Conservation (phyloP, 2,329 filamentous ascomycete species). For the Tolypocladium cylindrosporum region DNA sequence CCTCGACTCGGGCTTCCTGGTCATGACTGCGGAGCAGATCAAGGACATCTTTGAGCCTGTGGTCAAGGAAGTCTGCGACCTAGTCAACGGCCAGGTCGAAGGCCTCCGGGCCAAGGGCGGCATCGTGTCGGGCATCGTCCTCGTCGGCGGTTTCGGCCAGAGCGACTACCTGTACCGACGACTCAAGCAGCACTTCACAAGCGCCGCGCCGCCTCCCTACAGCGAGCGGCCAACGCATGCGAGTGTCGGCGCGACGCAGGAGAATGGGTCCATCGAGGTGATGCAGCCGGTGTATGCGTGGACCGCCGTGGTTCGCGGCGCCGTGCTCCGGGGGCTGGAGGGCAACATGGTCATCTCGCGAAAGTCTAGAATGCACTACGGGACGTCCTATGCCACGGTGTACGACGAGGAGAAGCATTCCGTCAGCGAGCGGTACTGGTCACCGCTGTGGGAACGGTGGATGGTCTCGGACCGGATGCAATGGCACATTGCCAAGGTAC, state of each 20-base stretch:
- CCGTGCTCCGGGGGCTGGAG: conserved; percentile 64
- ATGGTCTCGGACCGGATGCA: conserved; percentile 79
- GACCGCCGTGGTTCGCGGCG: conserved; percentile 71
- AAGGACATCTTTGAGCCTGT: conserved; percentile 70
- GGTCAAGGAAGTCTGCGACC: conserved; percentile 57
- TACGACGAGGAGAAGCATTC: conserved; percentile 69
- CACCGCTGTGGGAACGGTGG: conserved; percentile 69
- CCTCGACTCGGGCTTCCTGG: conserved; percentile 65
- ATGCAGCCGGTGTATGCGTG: conserved; percentile 77
- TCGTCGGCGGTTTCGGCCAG: conserved; percentile 75
- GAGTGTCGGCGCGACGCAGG: conserved; percentile 32
- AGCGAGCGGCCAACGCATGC: conserved; percentile 62
- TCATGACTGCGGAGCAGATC: conserved; percentile 59
- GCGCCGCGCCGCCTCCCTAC: conserved; percentile 49
- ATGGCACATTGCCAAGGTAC: conserved; percentile 72
- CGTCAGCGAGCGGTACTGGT: conserved; percentile 68
- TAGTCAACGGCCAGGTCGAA: conserved; percentile 58
- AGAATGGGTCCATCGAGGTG: conserved; percentile 57
- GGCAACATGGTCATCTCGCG: conserved; percentile 71
- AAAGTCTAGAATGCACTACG: conserved; percentile 67
- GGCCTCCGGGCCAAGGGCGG: conserved; percentile 51
- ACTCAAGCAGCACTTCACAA: conserved; percentile 59
- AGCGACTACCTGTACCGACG: conserved; percentile 65
- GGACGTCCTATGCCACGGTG: conserved; percentile 71
- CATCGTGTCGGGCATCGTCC: conserved; percentile 62